phyloP scores from a whole-genome alignment of 2,329 filamentous ascomycete species.

The Neonectria hederae region DNA sequence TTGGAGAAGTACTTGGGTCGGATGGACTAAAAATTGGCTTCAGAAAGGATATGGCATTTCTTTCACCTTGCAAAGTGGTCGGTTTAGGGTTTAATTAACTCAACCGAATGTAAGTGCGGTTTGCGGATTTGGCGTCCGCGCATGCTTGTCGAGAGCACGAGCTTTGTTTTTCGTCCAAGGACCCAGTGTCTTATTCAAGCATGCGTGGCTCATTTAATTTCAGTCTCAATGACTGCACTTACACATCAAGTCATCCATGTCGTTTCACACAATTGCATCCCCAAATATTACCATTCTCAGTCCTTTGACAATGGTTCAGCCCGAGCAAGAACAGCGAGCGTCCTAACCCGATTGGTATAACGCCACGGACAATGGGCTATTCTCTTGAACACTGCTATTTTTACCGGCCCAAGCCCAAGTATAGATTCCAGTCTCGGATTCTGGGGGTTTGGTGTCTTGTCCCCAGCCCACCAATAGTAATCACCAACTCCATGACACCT shows the following conservation, averaged over 20 bases:
- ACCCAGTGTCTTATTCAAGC: background rate
- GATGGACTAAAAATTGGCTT: background rate
- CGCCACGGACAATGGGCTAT: background rate
- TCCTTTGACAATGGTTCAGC: background rate
- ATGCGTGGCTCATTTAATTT: background rate
- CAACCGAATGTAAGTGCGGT: background rate
- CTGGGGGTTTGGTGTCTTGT: background rate
- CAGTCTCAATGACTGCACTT: background rate
- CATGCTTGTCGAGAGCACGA: background rate
- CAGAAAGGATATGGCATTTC: background rate
- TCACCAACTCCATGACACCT: background rate
- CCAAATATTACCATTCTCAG: background rate
- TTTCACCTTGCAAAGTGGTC: background rate
- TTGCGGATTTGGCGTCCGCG: background rate
- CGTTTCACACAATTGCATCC: background rate
- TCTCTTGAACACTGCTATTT: conserved; percentile 12
- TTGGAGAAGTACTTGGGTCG: background rate
- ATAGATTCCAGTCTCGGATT: conserved; percentile 1
- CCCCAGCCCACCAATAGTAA: conserved; percentile 24
- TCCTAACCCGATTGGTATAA: background rate
- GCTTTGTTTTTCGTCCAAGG: background rate
- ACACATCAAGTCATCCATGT: background rate
- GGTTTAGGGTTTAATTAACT: background rate
- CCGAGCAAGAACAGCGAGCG: background rate
- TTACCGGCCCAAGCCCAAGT: conserved; percentile 17